Percentiles rank a stretch among this genome's conserved stretches.
phyloP scores from a whole-genome alignment of 257 asterid genomes.

The Capsicum rhomboideum region DNA sequence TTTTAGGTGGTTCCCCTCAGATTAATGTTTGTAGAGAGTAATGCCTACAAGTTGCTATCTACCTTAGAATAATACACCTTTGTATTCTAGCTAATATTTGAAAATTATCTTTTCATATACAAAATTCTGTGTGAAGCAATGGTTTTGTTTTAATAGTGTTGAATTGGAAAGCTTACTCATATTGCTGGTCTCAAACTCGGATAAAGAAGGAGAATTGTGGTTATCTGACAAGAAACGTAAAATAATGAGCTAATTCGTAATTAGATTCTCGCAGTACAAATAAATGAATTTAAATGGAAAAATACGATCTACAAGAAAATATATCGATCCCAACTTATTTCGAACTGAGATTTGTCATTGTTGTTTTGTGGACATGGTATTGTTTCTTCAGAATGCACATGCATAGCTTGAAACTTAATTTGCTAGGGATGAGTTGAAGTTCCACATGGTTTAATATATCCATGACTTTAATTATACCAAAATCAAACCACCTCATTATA shows the following conservation, averaged over 20 bases:
- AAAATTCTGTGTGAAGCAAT: background rate
- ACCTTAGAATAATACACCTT: no score
- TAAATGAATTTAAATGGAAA: background rate
- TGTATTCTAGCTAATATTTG: background rate
- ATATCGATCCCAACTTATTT: background rate
- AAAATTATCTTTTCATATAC: background rate
- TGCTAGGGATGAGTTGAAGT: background rate
- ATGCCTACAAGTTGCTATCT: no score
- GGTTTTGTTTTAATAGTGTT: background rate
- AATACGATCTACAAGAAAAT: background rate
- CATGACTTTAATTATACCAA: no score
- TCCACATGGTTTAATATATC: background rate
- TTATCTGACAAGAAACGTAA: background rate
- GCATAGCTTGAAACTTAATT: background rate
- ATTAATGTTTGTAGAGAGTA: no score
- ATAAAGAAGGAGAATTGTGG: background rate
- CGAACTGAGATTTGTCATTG: background rate
- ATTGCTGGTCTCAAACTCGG: background rate
- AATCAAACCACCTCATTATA: background rate
- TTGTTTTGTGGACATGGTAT: background rate
- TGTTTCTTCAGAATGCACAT: background rate
- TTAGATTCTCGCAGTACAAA: background rate
- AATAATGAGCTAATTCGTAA: background rate
- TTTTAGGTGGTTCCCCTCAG: no score
- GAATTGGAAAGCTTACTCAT: background rate